These are phyloP conservation scores for Hanseniaspora hatyaiensis DNA, from an alignment of 805 yeast species.

Conservation along the genomic window DNA sequence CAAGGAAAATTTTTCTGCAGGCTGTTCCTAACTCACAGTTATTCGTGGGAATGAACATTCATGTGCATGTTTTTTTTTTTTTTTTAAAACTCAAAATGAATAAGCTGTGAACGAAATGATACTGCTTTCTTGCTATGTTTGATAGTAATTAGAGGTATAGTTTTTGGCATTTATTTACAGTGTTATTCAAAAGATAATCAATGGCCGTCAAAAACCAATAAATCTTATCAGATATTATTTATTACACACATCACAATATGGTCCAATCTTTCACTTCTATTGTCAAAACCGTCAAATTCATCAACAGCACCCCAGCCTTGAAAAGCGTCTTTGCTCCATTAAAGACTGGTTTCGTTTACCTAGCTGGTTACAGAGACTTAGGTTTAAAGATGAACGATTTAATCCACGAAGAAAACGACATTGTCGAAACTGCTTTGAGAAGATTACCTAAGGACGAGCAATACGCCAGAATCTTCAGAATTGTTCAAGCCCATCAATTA, in stretches of 20 bases:
- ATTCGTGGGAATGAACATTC: too few relatives aligned
- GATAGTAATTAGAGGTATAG: too few relatives aligned
- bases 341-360: slow-evolving; percentile 58
- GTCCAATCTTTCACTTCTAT: slow-evolving; percentile 50
- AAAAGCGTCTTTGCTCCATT: slow-evolving; percentile 68
- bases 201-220: background rate
- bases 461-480: slow-evolving; percentile 86
- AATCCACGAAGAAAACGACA: slow-evolving; percentile 74
- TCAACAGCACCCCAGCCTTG: slow-evolving; percentile 68
- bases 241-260: slow-evolving; percentile 19
- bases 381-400: slow-evolving; percentile 88
- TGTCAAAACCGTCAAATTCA: slow-evolving; percentile 63
- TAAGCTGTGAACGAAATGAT: too few relatives aligned
- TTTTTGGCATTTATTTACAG: background rate
- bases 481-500: slow-evolving; percentile 82
- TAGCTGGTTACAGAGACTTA: slow-evolving; percentile 87
- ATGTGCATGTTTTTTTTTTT: too few relatives aligned
- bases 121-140: background rate
- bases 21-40: too few relatives aligned
- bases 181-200: background rate
- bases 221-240: background rate
- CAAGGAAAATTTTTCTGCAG: too few relatives aligned
- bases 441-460: slow-evolving; percentile 77
- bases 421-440: slow-evolving; percentile 71
- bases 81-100: too few relatives aligned